Evolutionary conservation across 202 grass and related monocot species (phyloP), one percentile per base, ranked within the genome.

Genomic region (Schoenoplectus triqueter): DNA sequence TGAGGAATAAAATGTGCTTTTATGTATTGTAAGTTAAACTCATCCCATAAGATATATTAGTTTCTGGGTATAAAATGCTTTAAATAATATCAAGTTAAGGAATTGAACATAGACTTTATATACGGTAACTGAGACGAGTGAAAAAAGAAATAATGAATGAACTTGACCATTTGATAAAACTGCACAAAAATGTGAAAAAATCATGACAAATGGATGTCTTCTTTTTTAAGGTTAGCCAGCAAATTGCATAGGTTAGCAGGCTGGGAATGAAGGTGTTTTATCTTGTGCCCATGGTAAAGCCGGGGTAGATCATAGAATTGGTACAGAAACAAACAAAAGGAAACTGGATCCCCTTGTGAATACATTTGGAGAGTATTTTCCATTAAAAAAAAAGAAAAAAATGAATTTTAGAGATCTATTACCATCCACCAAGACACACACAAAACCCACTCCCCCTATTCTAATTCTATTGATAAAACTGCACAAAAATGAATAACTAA

Each of bases 51-150:
- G 13, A 59, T 40, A 41, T 40, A 42, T 57, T 42, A 56, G 19
- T 54, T 39, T 76, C 44, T 56, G 73, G 22, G 18, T 9, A 74
- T 76, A 14, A 75, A 76, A 14, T 41, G 22, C 73, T 76, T 39
- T 14, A 20, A 55, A 76, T 21, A 75, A 55, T 10, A 40, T 40
- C 5, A 20, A 1, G 13, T 57, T 39, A 14, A 77, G 50, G 21
- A 55, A 77, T 54, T 57, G 40, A 77, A n/a, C 51, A 21, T 73
- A 17, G 6, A 20, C 40, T 77, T 31, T 21, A 51, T 51, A 55
- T 76, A 56, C 13, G 31, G 5, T 76, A 40, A 15, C 19, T 31
- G n/a, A 15, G 7, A n/a, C 21, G 41, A 40, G 52, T n/a, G 5
- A 62, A 62, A 14, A n/a, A n/a, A n/a, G 9, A 57, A 56, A 52